These are phyloP conservation scores for Pseudocercospora musae DNA, from an alignment of 2,329 filamentous ascomycete genomes.

Conservation along the genomic window DNA sequence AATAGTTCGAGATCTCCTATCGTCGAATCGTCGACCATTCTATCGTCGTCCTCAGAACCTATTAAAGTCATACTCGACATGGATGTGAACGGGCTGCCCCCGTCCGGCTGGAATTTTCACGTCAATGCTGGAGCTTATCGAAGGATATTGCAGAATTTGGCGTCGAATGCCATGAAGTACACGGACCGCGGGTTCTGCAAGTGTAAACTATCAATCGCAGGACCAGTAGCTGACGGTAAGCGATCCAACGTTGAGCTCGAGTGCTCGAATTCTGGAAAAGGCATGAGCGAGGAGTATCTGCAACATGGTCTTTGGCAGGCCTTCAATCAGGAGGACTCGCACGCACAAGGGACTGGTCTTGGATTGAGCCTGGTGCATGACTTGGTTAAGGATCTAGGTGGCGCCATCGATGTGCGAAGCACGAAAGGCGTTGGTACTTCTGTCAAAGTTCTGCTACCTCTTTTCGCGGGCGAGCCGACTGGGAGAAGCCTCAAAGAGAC, in stretches of 20 bases:
- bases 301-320: slow-evolving; percentile 31
- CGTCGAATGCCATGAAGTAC: slow-evolving; percentile 50
- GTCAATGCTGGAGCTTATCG: slow-evolving; percentile 46
- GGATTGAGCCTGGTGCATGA: slow-evolving; percentile 35
- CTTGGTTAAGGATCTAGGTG: slow-evolving; percentile 29
- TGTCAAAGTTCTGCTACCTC: slow-evolving; percentile 5
- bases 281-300: slow-evolving; percentile 33
- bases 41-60: slow-evolving; percentile 15
- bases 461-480: neutral
- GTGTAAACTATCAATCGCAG: neutral
- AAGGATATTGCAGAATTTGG: slow-evolving; percentile 45
- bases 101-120: slow-evolving; percentile 40
- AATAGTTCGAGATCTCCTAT: neutral
- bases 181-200: slow-evolving; percentile 29
- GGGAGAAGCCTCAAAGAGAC: neutral
- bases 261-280: slow-evolving; percentile 31
- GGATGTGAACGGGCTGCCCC: slow-evolving; percentile 13
- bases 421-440: slow-evolving; percentile 28
- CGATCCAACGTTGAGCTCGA: slow-evolving; percentile 5
- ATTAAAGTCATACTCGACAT: slow-evolving; percentile 47
- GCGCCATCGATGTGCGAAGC: slow-evolving; percentile 30
- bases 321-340: slow-evolving; percentile 35
- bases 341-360: slow-evolving; percentile 34
- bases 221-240: neutral
- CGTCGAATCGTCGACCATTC: neutral